Base-by-base conservation (phyloP, 2,329 filamentous ascomycete genomes). In the Fusarium sp. region DNA sequence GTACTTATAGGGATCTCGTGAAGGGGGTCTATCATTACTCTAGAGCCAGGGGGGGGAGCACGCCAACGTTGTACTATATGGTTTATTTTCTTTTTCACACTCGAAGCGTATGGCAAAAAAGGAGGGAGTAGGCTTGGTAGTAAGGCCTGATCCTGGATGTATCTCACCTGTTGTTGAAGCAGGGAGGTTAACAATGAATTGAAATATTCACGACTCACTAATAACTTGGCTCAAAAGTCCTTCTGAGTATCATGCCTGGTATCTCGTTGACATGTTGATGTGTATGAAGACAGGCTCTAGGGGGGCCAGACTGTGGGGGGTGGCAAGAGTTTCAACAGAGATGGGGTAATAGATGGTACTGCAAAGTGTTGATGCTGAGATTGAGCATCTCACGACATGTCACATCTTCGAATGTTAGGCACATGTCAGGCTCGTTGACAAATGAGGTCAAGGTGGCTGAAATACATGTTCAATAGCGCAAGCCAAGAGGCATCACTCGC, bases 1-100 rank as follows among this genome's bases (percentile, higher is more conserved):
- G 77, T 79, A 79, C 66, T 77, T 78, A 67, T 79, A 79, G 71
- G 70, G 67, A 70, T 73, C 76, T 65, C 35, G 35, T 31, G 64
- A 64, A 64, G 65, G 69, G 74, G 72, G 74, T 69, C 65, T 69
- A 61, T 64, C 65, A 70, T 45, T 37, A 60, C 67, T 75, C 65
- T 67, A 59, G 65, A 66, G 68, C 54, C 41, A 29, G n/a, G 39
- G 50, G 14, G 22, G 37, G 35, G 41, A 73, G 43, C 48, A 65
- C 59, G 67, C 57, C 71, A 74, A 72, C 39, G 64, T 78, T 78
- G 77, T 79, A 79, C 57, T 72, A 79, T 73, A 76, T 73, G 65
- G 64, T 62, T 65, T 43, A 14, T 72, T 64, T 54, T 37, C 22
- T 63, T 57, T 57, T 24, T 18, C 43, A 52, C 41, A 52, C 41